A percentile compares a stretch with the other conserved stretches of the same genome.
These are phyloP conservation scores for Colletotrichum nymphaeae DNA, from an alignment of 2,329 filamentous ascomycete genomes.

Conservation along the genomic window DNA sequence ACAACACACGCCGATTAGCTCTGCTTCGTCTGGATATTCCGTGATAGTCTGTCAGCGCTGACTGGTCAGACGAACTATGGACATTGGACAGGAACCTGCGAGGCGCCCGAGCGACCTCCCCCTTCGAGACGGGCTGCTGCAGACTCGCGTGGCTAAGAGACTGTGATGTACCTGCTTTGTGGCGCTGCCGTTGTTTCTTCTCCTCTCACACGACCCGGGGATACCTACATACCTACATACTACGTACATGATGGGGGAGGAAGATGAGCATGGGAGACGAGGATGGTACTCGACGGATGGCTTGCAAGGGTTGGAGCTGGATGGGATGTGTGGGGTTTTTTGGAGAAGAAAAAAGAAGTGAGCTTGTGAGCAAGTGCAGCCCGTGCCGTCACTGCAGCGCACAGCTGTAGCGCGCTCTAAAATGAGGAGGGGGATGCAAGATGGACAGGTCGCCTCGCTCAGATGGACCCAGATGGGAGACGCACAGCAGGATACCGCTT, in stretches of 20 bases:
- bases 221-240: neutral
- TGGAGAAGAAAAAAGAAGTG: constrained; percentile 19
- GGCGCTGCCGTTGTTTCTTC: constrained; percentile 22
- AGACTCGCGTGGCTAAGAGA: constrained; percentile 32
- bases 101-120: constrained; percentile 1
- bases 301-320: neutral
- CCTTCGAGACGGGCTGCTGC: constrained; percentile 26
- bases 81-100: neutral
- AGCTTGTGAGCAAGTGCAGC: constrained; percentile 14
- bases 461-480: constrained; percentile 6
- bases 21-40: neutral
- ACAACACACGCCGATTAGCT: neutral
- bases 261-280: neutral
- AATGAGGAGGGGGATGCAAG: constrained; percentile 23
- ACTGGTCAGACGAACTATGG: neutral
- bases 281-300: neutral
- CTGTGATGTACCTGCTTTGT: constrained; percentile 31
- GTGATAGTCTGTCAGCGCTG: neutral
- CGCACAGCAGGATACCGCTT: neutral
- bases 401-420: neutral
- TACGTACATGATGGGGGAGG: neutral
- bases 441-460: constrained; percentile 26
- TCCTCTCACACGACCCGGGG: constrained; percentile 24
- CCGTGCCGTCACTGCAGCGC: constrained; percentile 20
- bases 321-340: constrained; percentile 25